phyloP scores from a whole-genome alignment of 1,284 basidiomycete genomes.

The Rugiboletus extremiorientalis region DNA sequence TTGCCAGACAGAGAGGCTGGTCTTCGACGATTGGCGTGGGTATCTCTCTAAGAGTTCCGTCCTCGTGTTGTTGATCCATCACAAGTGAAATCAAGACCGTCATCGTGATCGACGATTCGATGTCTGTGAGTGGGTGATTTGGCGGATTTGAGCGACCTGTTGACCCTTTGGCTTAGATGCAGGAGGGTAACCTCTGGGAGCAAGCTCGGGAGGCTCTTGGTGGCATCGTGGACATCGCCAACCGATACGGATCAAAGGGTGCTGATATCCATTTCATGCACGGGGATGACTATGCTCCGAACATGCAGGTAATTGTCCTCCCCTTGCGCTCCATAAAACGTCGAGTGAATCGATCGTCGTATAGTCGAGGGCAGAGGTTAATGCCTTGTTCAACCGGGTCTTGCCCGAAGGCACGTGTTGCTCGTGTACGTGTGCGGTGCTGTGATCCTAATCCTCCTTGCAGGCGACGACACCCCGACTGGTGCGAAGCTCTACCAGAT shows the following conservation, averaged over 20 bases:
- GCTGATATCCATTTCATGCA: conserved; percentile 49
- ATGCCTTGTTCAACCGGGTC: conserved; percentile 31
- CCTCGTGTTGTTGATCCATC: not conserved
- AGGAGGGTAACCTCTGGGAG: conserved; percentile 39
- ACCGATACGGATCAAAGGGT: conserved; percentile 40
- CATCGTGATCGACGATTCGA: conserved; percentile 46
- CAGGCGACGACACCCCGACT: conserved; percentile 45
- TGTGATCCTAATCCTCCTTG: not conserved
- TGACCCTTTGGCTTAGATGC: conserved; percentile 34
- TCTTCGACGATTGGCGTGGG: conserved; percentile 28
- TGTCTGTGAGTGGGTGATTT: conserved; percentile 35
- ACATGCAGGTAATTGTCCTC: conserved; percentile 32
- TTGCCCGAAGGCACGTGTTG: conserved; percentile 29
- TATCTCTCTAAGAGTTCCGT: not conserved
- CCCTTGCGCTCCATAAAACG: not conserved
- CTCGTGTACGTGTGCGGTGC: not conserved
- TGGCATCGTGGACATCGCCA: conserved; percentile 42
- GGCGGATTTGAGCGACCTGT: not conserved
- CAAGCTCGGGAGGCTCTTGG: conserved; percentile 43
- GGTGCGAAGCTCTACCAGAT: conserved; percentile 42
- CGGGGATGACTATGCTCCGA: conserved; percentile 29
- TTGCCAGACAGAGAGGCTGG: conserved; percentile 17
- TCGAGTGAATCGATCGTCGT: not conserved
- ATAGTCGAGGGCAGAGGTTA: conserved; percentile 26
- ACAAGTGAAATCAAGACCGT: conserved; percentile 38